Percentiles rank a stretch among this genome's conserved stretches.
These are phyloP conservation scores for Galerina marginata DNA, from an alignment of 768 basidiomycete species.

Conservation along the genomic window DNA sequence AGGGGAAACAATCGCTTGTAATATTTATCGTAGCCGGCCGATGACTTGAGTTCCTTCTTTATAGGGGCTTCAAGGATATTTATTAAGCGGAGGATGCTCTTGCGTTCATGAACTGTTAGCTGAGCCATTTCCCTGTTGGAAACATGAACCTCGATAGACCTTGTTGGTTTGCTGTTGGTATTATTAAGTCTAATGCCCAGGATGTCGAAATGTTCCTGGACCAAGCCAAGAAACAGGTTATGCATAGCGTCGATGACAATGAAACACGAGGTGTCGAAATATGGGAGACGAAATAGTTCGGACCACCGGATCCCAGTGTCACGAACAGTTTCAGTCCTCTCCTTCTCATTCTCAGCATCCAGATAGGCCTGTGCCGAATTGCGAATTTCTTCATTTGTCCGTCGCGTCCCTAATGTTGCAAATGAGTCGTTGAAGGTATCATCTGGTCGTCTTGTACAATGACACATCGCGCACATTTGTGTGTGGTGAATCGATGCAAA, in stretches of 20 bases:
- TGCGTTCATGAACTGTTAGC: background rate
- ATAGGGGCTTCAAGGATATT: background rate
- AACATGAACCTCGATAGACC: background rate
- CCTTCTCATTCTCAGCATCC: conserved; percentile 17
- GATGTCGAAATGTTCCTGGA: conserved; percentile 34
- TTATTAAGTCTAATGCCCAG: conserved; percentile 2
- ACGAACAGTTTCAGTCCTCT: conserved; percentile 17
- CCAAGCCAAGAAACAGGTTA: conserved; percentile 35
- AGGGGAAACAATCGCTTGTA: background rate
- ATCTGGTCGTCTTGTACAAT: conserved; percentile 16
- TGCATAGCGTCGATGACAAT: conserved; percentile 46
- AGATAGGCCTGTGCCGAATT: conserved; percentile 23
- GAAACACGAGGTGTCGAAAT: conserved; percentile 36
- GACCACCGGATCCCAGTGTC: conserved; percentile 32
- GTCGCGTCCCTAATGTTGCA: conserved; percentile 16
- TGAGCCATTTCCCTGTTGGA: background rate
- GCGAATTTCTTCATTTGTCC: conserved; percentile 18
- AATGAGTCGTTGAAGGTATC: conserved; percentile 24
- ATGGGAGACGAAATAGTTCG: conserved; percentile 31
- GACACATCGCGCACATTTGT: conserved; percentile 29
- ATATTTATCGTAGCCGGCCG: background rate
- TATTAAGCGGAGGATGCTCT: background rate
- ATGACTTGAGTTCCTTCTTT: background rate
- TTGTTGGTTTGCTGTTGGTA: background rate
- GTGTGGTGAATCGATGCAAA: conserved; percentile 23